A percentile compares a stretch with the other conserved stretches of the same genome.
Evolutionary conservation across 768 basidiomycete genomes (phyloP).

Genomic region (Pisolithus albus): DNA sequence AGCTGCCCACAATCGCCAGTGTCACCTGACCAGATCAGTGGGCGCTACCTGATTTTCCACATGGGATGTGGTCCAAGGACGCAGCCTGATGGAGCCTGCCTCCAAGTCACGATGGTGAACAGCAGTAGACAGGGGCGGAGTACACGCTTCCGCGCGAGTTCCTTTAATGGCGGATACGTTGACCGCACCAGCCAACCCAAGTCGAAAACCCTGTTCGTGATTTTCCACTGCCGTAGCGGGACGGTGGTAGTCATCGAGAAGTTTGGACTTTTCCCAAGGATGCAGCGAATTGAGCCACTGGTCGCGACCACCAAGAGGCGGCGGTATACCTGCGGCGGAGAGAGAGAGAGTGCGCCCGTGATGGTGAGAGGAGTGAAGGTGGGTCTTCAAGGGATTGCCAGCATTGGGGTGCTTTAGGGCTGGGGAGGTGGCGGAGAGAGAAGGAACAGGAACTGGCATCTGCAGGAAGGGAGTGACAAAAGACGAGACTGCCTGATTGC

Average conservation of each 20-base stretch:
- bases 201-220: constrained; percentile 53
- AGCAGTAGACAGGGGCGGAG: constrained; percentile 58
- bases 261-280: constrained; percentile 64
- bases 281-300: constrained; percentile 57
- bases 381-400: constrained; percentile 32
- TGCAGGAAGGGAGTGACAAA: constrained; percentile 40
- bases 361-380: constrained; percentile 44
- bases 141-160: constrained; percentile 74
- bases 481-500: constrained; percentile 38
- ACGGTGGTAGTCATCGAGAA: constrained; percentile 48
- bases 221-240: constrained; percentile 10
- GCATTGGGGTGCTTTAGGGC: constrained; percentile 53
- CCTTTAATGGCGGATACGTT: constrained; percentile 83
- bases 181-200: constrained; percentile 70
- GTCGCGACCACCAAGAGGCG: constrained; percentile 59
- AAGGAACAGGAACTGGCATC: constrained; percentile 86
- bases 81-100: constrained; percentile 6
- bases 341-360: constrained; percentile 52
- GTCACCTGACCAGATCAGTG: constrained; percentile 16
- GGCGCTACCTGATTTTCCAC: constrained; percentile 25
- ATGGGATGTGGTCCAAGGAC: constrained; percentile 27
- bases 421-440: constrained; percentile 48
- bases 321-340: constrained; percentile 54
- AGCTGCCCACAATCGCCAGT: neutral
- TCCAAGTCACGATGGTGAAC: constrained; percentile 5